Percentiles rank a stretch among this genome's conserved stretches.
These are phyloP conservation scores for Candida broadrunensis DNA, from an alignment of 805 yeast genomes.

Conservation along the genomic window DNA sequence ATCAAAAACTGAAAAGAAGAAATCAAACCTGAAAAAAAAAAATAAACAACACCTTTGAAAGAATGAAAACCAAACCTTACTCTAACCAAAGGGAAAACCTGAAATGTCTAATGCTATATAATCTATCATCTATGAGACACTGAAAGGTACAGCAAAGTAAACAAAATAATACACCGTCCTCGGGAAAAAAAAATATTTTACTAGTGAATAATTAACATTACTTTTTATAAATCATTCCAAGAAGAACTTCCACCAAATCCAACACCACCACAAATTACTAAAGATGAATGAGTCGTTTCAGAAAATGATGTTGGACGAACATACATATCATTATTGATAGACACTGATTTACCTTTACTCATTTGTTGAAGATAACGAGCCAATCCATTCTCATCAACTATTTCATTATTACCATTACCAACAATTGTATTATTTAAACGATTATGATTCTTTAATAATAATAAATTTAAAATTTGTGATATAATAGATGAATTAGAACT, in stretches of 20 bases:
- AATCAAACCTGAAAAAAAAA: too few relatives aligned
- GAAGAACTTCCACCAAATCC: conserved; percentile 8
- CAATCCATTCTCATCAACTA: neutral
- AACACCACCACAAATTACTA: conserved; percentile 17
- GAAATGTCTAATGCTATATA: too few relatives aligned
- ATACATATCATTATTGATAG: conserved; percentile 4
- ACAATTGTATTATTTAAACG: neutral
- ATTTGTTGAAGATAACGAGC: neutral
- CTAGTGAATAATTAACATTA: too few relatives aligned
- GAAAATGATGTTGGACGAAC: conserved; percentile 6
- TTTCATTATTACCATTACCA: neutral
- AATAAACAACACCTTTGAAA: too few relatives aligned
- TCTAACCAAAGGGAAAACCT: too few relatives aligned
- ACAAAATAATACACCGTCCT: too few relatives aligned
- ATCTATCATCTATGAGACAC: too few relatives aligned
- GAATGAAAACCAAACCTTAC: too few relatives aligned
- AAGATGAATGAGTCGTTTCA: conserved; percentile 16
- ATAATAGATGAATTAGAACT: neutral
- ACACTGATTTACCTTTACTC: neutral
- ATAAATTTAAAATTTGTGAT: neutral
- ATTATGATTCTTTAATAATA: neutral
- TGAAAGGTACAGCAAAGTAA: too few relatives aligned
- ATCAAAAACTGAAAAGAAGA: too few relatives aligned
- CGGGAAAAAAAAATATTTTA: too few relatives aligned
- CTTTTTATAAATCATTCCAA: conserved; percentile 14